Evolutionary conservation across 306 rosid genomes (phyloP), one percentile per base, ranked within the genome.

Genomic region (Cucumis cinereus): DNA sequence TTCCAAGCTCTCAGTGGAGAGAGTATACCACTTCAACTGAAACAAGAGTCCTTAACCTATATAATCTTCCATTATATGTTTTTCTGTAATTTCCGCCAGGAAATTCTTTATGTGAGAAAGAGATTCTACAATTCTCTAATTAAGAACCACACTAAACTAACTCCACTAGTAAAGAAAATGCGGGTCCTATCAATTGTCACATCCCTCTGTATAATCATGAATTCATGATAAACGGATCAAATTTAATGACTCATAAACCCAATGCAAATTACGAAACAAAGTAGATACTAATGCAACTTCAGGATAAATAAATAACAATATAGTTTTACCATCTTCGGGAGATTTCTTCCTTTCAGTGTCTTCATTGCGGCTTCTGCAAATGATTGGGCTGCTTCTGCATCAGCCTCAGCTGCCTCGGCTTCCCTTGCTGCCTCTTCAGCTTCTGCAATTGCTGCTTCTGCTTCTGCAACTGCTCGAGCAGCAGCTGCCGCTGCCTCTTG

Each of bases 361-460:
- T 88, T 92, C 83, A 73, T 71, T 78, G 96, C 86, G 14, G 96
- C 96, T 3, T 90, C 93, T 47, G 90, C 96, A 87, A 86, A 87
- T 64, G 96, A 96, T 70, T 89, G 90, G 8, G 93, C 93, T 43
- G 82, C 93, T 79, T 88, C 96, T 0, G 97, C 99, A 58, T 92
- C 97, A 63, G 96, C 99, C 88, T 94, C 99, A 26, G 99, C 99
- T 30, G 85, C 90, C 82, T 90, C 97, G 33, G 99, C 96, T 74
- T 94, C 99, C 78, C 82, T 85, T 7, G 84, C 87, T 38, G 99
- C 99, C 82, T 90, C 96, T 83, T 94, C 96, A 1, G 97, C 99
- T 82, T 92, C 95, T 55, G 92, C 91, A 68, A 94, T 84, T 81
- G 95, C 96, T 20, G 89, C 90, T 88, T 94, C 97, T 1, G 96